A percentile compares a stretch with the other conserved stretches of the same genome.
Conservation (phyloP, 1,284 basidiomycete species). For the Coniferiporia sulphurascens region DNA sequence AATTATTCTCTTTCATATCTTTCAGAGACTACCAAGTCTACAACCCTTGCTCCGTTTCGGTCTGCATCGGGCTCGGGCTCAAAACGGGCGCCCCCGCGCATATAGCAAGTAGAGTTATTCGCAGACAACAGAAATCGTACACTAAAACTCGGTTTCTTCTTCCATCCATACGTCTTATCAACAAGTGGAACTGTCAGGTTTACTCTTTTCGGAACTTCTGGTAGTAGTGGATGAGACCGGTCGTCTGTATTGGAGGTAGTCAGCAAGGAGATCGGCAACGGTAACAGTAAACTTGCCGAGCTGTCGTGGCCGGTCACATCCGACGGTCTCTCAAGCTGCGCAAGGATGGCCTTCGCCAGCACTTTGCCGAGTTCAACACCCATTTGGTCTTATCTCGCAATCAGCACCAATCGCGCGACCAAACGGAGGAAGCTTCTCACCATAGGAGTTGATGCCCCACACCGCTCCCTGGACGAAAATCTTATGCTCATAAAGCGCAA, state of each 20-base stretch:
- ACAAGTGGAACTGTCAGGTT: conserved; percentile 19
- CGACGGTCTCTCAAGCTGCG: conserved; percentile 76
- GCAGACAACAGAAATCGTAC: too few relatives aligned
- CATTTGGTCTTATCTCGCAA: conserved; percentile 67
- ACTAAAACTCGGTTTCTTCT: neutral
- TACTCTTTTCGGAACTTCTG: conserved; percentile 80
- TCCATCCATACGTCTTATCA: neutral
- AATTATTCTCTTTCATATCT: too few relatives aligned
- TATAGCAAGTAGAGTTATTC: too few relatives aligned
- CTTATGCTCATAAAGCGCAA: conserved; percentile 98
- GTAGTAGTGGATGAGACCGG: conserved; percentile 92
- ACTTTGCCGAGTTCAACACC: conserved; percentile 97
- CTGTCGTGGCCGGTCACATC: conserved; percentile 90
- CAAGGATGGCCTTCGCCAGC: conserved; percentile 91
- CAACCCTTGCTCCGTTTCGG: too few relatives aligned
- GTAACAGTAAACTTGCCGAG: conserved; percentile 54
- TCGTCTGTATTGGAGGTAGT: conserved; percentile 53
- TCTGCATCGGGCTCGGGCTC: too few relatives aligned
- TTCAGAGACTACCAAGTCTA: too few relatives aligned
- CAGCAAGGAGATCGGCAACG: conserved; percentile 4
- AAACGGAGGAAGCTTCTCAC: conserved; percentile 35
- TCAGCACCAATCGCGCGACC: neutral
- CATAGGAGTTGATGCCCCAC: conserved; percentile 98
- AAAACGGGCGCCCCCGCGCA: too few relatives aligned
- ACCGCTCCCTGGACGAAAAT: conserved; percentile 96